Base-by-base conservation (phyloP, 2,329 filamentous ascomycete genomes). In the Nakataea oryzae region DNA sequence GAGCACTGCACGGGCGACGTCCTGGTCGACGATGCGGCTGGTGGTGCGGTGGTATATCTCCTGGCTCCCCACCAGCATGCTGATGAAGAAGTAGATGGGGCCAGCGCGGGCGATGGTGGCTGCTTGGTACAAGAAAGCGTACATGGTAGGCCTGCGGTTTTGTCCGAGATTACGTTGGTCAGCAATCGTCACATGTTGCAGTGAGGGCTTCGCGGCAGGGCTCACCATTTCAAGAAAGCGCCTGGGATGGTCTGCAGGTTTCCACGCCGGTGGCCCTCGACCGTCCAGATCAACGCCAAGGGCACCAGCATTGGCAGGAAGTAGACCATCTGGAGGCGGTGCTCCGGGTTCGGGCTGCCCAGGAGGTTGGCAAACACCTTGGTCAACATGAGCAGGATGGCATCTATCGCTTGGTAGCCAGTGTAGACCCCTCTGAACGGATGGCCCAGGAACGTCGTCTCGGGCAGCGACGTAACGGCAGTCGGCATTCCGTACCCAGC, bases 211-310 rank as follows among this genome's bases (percentile, higher is more conserved):
- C 13, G 3, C 11, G 11, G 11, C 7, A 32, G 32, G 24, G 21
- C 55, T 62, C 28, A 62, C 60, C 56, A 62, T 11, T 24, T 58
- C 8, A 62, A 30, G 1, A 62, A 14, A 6, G 13, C 21, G 9
- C 60, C 60, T 2, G 14, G 12, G 9, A 60, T 17, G 2, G 28
- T 32, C 6, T 55, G 6, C 26, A 26, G 14, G 28, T 65, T 65
- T 21, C 65, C 63, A 3, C 58, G 61, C 9, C 66, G 62, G 30
- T 63, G 62, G 0, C 61, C 62, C 41, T 67, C 66, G 28, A 64
- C 57, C 0, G 58, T 61, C 64, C 63, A 67, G 50, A 67, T 63
- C 13, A 63, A 57, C 0, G 66, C 54, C 4, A 59, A 26, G 17
- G 62, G 62, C 4, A 61, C 24, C 6, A 64, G 55, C 27, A 59